Conservation (phyloP, 352 stramenopile species). For the Phytophthora citrophthora region DNA sequence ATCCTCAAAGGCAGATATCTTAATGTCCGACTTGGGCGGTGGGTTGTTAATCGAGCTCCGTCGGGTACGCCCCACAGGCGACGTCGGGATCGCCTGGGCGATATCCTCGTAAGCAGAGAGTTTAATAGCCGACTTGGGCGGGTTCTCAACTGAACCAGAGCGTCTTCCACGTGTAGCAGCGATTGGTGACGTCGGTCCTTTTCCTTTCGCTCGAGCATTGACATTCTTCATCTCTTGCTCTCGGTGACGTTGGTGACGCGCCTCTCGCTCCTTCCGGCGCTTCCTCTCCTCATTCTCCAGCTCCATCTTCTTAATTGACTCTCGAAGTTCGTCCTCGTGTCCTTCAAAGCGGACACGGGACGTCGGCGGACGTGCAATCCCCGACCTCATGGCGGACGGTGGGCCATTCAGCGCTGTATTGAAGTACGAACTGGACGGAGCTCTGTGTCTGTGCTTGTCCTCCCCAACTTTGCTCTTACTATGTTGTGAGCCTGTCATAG, state of each 20-base stretch:
- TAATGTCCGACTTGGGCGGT: conserved; percentile 60
- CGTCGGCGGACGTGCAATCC: conserved; percentile 27
- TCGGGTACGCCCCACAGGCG: conserved; percentile 47
- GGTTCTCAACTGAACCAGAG: conserved; percentile 28
- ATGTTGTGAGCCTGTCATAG: conserved; percentile 24
- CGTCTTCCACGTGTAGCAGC: conserved; percentile 26
- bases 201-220: conserved; percentile 19
- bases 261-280: conserved; percentile 26
- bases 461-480: conserved; percentile 15
- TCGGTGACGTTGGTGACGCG: conserved; percentile 14
- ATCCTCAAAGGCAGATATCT: conserved; percentile 51
- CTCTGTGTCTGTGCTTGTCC: conserved; percentile 12
- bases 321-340: conserved; percentile 17
- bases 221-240: conserved; percentile 25
- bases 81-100: conserved; percentile 36
- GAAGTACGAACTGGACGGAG: conserved; percentile 5
- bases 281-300: conserved; percentile 20
- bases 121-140: conserved; percentile 49
- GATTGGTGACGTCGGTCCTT: conserved; percentile 19
- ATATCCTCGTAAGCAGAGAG: conserved; percentile 24
- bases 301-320: conserved; percentile 14
- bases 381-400: conserved; percentile 34
- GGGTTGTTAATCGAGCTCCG: conserved; percentile 33
- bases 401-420: conserved; percentile 8
- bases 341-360: conserved; percentile 50